These are phyloP conservation scores for Neofusicoccum parvum DNA, from an alignment of 2,329 filamentous ascomycete species.

Conservation along the genomic window DNA sequence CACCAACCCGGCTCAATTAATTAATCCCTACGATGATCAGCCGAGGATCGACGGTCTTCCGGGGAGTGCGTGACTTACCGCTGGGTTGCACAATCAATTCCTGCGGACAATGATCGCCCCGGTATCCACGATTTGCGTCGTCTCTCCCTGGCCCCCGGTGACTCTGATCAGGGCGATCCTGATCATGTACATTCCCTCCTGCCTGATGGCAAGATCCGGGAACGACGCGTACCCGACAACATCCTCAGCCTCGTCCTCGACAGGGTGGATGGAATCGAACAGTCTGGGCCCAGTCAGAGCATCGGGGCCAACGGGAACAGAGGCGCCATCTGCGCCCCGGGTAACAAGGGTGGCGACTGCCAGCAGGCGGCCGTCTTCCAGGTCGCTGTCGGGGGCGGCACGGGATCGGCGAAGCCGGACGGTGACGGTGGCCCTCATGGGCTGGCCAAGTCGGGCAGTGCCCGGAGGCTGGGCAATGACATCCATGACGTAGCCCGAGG, in stretches of 20 bases:
- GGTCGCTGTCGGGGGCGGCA: conserved; percentile 3
- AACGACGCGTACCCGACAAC: conserved; percentile 43
- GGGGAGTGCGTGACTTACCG: background rate
- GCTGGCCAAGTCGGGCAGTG: conserved; percentile 35
- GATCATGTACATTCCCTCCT: conserved; percentile 40
- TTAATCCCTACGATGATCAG: background rate
- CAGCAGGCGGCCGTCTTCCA: conserved; percentile 16
- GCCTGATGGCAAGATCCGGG: conserved; percentile 38
- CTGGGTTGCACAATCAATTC: conserved; percentile 2
- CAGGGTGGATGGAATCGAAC: conserved; percentile 38
- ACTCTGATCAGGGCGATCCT: conserved; percentile 40
- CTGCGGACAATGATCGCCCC: conserved; percentile 14
- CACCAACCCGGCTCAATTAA: background rate
- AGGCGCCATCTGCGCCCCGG: conserved; percentile 4
- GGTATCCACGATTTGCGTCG: conserved; percentile 18
- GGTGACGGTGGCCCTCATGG: conserved; percentile 31
- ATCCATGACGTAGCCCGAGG: conserved; percentile 38
- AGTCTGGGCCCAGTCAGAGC: conserved; percentile 10
- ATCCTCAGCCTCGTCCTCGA: conserved; percentile 34
- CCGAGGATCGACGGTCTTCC: background rate
- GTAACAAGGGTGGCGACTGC: conserved; percentile 13
- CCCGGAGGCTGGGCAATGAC: conserved; percentile 40
- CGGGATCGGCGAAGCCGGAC: conserved; percentile 9
- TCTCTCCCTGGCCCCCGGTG: conserved; percentile 11
- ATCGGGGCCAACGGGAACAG: conserved; percentile 7